Conservation (phyloP, 495 filamentous ascomycete genomes). For the Cercophora newfieldiana region DNA sequence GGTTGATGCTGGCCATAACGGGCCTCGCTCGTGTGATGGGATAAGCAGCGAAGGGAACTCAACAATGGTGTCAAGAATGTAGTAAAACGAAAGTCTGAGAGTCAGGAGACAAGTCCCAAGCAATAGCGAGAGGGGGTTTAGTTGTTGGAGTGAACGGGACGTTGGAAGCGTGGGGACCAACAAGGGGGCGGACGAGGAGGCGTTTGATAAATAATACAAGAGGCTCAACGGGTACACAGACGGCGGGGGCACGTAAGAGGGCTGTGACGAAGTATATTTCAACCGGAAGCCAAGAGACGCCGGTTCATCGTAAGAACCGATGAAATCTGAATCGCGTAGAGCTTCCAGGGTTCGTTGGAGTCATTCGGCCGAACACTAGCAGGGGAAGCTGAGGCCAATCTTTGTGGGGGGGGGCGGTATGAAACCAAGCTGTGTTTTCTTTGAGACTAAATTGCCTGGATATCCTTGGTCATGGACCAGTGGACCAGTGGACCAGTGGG, state of each 20-base stretch:
- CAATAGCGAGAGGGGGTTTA: neutral
- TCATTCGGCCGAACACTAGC: slow-evolving; percentile 12
- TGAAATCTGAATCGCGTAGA: slow-evolving; percentile 20
- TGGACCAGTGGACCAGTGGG: neutral
- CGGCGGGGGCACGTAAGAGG: slow-evolving; percentile 10
- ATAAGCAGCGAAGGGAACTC: neutral
- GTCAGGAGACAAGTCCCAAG: neutral
- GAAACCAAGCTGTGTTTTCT: slow-evolving; percentile 14
- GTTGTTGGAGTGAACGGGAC: neutral
- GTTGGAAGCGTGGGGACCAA: neutral
- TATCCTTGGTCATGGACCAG: slow-evolving; percentile 13
- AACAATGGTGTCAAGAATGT: neutral
- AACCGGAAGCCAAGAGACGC: slow-evolving; percentile 10
- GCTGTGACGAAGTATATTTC: slow-evolving; percentile 23
- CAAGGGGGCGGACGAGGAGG: neutral
- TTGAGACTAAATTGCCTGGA: slow-evolving; percentile 17
- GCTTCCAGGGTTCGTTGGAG: neutral
- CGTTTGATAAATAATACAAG: slow-evolving; percentile 15
- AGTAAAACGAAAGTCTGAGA: neutral
- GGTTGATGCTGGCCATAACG: slow-evolving; percentile 41
- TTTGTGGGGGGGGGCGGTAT: slow-evolving; percentile 16
- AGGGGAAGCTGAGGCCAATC: slow-evolving; percentile 20
- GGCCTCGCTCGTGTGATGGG: neutral
- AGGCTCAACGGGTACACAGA: slow-evolving; percentile 4
- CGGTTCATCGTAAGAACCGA: slow-evolving; percentile 9